Base-by-base conservation (phyloP, 441 rosid genomes). In the Arabidopsis lyrata region DNA sequence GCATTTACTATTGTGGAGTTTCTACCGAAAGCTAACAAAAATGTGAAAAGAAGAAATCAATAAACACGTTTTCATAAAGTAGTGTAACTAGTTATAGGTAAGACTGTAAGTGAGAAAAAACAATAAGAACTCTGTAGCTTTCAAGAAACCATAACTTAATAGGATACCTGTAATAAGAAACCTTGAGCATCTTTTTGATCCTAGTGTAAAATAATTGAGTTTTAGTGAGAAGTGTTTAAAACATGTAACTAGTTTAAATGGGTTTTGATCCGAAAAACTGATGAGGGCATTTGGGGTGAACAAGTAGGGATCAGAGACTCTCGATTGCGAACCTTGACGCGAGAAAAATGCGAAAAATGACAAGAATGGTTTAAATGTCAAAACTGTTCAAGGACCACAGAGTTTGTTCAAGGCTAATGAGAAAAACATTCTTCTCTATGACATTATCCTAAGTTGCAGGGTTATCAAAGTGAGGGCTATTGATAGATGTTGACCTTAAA, bases 1-100 rank as follows among this genome's bases (percentile, higher is more conserved):
- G 77, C 81, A 77, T 77, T 77, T 61, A 77, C 81, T 77, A 29
- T 44, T 62, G 63, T 70, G 63, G 32, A 49, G 56, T 77, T 63
- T 44, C 69, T 66, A 45, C 70, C 36, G 61, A 70, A 70, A 77
- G 63, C 63, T 65, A 71, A 52, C 66, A 29, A 70, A 70, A 16
- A 29, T 63, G 75, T 76, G 75, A 52, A 71, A 42, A 5, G 5
- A 60, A 14, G 5, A 63, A 70, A 16, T 48, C 57, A 70, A 64
- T 34, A n/a, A 24, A 62, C 64, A 61, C 48, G 50, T 61, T 66
- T 61, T 61, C 42, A 27, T 52, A 44, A 68, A 44, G 50, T 27
- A 56, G 47, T 70, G 66, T 70, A 58, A 64, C 72, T 70, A 70
- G 72, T 57, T 64, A 64, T 41, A 31, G 55, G 38, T 36, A 50